Conservation (phyloP, 371 early-diverging fungal species). For the Funneliformis caledonium region DNA sequence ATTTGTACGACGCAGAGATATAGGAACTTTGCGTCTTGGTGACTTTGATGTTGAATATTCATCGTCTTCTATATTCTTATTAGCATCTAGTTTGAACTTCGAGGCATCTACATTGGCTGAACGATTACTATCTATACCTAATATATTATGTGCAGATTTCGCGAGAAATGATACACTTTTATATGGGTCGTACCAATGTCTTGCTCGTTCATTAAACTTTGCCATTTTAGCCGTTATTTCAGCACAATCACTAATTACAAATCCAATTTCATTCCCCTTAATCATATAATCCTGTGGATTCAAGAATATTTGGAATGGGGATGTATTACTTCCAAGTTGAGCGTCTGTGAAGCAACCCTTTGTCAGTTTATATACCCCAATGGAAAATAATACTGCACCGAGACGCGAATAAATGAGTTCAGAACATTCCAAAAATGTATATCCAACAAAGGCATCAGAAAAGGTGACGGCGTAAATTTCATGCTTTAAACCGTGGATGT, state of each 20-base stretch:
- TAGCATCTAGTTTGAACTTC: neutral
- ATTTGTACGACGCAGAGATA: neutral
- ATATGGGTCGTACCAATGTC: neutral
- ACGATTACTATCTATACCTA: neutral
- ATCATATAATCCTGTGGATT: conserved; percentile 62
- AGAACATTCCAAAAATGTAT: conserved; percentile 56
- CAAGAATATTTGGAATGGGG: conserved; percentile 47
- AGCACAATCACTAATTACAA: conserved; percentile 49
- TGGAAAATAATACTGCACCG: conserved; percentile 60
- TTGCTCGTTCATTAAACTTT: neutral
- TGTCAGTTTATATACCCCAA: conserved; percentile 43
- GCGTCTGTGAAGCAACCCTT: neutral
- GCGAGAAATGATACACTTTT: neutral
- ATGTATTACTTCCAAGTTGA: neutral
- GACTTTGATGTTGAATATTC: too few relatives aligned
- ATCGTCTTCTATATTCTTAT: neutral
- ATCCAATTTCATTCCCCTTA: conserved; percentile 62
- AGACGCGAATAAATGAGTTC: conserved; percentile 57
- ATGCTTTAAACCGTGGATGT: conserved; percentile 59
- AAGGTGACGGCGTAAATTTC: conserved; percentile 65
- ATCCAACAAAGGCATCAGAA: conserved; percentile 51
- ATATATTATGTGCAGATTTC: neutral
- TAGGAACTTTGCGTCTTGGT: neutral
- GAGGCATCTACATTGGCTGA: neutral
- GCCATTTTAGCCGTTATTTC: conserved; percentile 3